phyloP scores from a whole-genome alignment of 2,329 filamentous ascomycete genomes.

The Penicillium sp. region DNA sequence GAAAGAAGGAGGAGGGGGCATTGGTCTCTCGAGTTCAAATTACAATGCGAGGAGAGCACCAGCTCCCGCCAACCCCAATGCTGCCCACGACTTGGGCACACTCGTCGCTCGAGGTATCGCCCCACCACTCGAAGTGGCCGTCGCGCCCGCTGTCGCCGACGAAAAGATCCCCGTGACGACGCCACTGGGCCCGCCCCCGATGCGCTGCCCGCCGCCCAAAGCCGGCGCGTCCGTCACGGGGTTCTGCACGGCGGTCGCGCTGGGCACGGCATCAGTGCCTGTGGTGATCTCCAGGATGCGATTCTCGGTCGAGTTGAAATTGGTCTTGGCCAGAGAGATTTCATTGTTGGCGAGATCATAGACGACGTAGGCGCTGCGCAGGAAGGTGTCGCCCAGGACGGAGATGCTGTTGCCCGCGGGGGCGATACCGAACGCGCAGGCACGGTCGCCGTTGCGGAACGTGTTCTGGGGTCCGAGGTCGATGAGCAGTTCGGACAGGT shows the following conservation, averaged over 20 bases:
- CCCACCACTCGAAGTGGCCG: conserved; percentile 14
- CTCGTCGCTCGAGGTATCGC: conserved; percentile 10
- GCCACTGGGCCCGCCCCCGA: conserved; percentile 23
- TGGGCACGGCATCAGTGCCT: conserved; percentile 46
- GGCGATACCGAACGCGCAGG: conserved; percentile 47
- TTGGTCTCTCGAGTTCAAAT: not conserved
- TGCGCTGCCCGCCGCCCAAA: conserved; percentile 41
- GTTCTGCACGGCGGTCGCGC: conserved; percentile 47
- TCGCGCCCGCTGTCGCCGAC: conserved; percentile 12
- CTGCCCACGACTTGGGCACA: conserved; percentile 13
- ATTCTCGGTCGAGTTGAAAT: conserved; percentile 50
- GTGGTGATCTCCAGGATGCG: conserved; percentile 51
- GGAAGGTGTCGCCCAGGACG: conserved; percentile 57
- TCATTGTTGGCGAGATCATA: conserved; percentile 57
- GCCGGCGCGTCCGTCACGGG: conserved; percentile 45
- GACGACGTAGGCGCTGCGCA: conserved; percentile 58
- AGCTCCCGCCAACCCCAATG: conserved; percentile 19
- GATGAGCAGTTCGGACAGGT: conserved; percentile 52
- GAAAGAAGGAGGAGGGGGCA: not conserved
- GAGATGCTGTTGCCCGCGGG: conserved; percentile 43
- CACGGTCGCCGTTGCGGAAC: conserved; percentile 30
- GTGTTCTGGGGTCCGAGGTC: conserved; percentile 37
- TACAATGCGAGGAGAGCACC: conserved; percentile 19
- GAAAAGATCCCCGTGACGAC: conserved; percentile 8
- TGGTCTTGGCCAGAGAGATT: conserved; percentile 56